Evolutionary conservation across 2,329 filamentous ascomycete genomes (phyloP).

Genomic region (Cephalotrichum gorgonifer): DNA sequence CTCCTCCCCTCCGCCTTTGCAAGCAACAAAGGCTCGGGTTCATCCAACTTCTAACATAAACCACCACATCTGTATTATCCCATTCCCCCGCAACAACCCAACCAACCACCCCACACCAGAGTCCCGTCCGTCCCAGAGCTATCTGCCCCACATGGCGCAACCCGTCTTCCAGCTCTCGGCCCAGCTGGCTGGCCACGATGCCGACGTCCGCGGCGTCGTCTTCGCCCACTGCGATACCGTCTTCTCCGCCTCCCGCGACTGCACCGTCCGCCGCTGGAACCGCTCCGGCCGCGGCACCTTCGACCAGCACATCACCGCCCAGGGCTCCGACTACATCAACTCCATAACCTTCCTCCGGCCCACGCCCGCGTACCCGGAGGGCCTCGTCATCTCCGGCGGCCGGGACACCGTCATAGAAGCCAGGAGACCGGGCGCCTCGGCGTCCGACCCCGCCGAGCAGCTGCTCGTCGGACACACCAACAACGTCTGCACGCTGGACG

Average conservation of each 20-base stretch:
- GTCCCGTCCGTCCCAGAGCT: too few species aligned
- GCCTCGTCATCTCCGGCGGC: conserved; percentile 77
- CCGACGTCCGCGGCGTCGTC: conserved; percentile 82
- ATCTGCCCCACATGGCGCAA: background rate
- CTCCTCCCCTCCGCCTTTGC: too few species aligned
- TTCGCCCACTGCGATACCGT: conserved; percentile 65
- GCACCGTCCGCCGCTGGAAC: conserved; percentile 80
- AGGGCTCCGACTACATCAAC: conserved; percentile 82
- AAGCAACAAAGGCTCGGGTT: too few species aligned
- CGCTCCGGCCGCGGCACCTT: conserved; percentile 51
- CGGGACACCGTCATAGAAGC: conserved; percentile 92
- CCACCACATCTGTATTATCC: too few species aligned
- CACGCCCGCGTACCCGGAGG: conserved; percentile 58
- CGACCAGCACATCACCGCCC: conserved; percentile 67
- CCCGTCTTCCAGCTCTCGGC: conserved; percentile 87
- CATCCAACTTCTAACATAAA: too few species aligned
- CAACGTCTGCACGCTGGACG: conserved; percentile 82
- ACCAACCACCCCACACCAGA: too few species aligned
- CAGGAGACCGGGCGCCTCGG: conserved; percentile 55
- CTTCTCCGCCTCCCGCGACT: conserved; percentile 83
- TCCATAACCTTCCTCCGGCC: conserved; percentile 67
- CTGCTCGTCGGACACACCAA: conserved; percentile 76
- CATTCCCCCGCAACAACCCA: too few species aligned
- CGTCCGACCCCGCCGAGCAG: conserved; percentile 71
- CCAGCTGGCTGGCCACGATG: conserved; percentile 77